Evolutionary conservation across 805 yeast genomes (phyloP).

Genomic region (Saccharomycopsis sp.): DNA sequence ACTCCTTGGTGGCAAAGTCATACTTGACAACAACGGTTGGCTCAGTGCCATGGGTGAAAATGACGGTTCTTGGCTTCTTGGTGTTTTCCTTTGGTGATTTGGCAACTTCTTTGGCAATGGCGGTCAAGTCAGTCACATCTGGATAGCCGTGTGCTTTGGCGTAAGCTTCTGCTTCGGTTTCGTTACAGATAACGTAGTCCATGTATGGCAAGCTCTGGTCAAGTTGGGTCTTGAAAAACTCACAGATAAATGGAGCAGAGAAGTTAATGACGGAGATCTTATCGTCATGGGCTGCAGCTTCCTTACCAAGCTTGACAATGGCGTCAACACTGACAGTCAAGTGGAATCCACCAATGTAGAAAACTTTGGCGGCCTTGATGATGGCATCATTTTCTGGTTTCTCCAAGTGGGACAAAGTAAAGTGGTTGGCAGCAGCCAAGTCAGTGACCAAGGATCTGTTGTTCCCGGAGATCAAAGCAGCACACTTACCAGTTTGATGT

Average conservation of each 20-base stretch:
- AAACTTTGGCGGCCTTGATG: slow-evolving; percentile 73
- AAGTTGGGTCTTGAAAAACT: slow-evolving; percentile 88
- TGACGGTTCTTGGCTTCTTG: slow-evolving; percentile 68
- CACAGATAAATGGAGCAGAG: slow-evolving; percentile 95
- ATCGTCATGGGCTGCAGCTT: slow-evolving; percentile 70
- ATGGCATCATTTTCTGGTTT: slow-evolving; percentile 82
- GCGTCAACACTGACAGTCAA: slow-evolving; percentile 97
- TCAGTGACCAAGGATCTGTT: slow-evolving; percentile 94
- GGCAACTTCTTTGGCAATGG: slow-evolving; percentile 78
- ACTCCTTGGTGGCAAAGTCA: slow-evolving; percentile 38
- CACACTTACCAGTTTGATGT: slow-evolving; percentile 93
- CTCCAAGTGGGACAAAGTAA: slow-evolving; percentile 80
- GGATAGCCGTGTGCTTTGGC: slow-evolving; percentile 73
- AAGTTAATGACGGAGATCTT: slow-evolving; percentile 77
- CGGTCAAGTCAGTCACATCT: slow-evolving; percentile 48
- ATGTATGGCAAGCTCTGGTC: slow-evolving; percentile 76
- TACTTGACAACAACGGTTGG: slow-evolving; percentile 74
- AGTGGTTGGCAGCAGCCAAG: slow-evolving; percentile 96
- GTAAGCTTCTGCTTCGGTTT: slow-evolving; percentile 91
- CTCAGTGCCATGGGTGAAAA: slow-evolving; percentile 92
- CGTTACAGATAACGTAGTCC: slow-evolving; percentile 90
- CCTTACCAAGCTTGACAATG: slow-evolving; percentile 79
- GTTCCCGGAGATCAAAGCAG: slow-evolving; percentile 81
- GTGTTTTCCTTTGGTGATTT: slow-evolving; percentile 65
- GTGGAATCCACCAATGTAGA: slow-evolving; percentile 98